Conservation (phyloP, 2,329 filamentous ascomycete species). For the Balansia obtecta region DNA sequence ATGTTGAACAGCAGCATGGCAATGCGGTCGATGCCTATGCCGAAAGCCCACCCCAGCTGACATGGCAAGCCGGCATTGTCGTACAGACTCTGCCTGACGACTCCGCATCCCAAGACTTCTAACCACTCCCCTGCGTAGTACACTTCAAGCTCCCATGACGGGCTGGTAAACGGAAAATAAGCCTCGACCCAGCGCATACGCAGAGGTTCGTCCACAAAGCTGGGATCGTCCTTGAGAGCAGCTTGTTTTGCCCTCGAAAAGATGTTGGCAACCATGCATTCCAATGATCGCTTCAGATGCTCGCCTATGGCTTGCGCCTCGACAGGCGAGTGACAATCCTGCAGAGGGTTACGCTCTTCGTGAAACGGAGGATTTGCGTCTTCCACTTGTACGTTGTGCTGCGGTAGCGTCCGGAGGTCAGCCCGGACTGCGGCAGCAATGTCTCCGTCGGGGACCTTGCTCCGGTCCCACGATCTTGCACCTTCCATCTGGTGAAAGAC, state of each 20-base stretch:
- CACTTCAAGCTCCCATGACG: constrained; percentile 92
- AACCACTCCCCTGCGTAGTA: constrained; percentile 93
- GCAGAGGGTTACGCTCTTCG: constrained; percentile 69
- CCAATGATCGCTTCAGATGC: constrained; percentile 81
- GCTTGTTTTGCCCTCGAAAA: constrained; percentile 67
- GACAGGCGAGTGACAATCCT: constrained; percentile 52
- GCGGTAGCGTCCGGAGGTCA: constrained; percentile 60
- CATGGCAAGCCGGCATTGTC: constrained; percentile 62
- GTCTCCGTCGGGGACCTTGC: constrained; percentile 41
- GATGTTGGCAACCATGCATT: constrained; percentile 80
- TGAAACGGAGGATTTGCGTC: constrained; percentile 74
- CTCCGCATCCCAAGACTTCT: constrained; percentile 85
- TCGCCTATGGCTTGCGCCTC: constrained; percentile 74
- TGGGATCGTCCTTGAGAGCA: constrained; percentile 37
- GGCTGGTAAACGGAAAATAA: constrained; percentile 94
- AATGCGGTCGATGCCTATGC: constrained; percentile 84
- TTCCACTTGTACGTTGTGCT: constrained; percentile 64
- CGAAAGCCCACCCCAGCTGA: constrained; percentile 89
- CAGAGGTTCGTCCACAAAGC: constrained; percentile 54
- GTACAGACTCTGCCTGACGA: constrained; percentile 74
- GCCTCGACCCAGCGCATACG: constrained; percentile 90
- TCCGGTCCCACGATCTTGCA: constrained; percentile 75
- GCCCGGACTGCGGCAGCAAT: constrained; percentile 53
- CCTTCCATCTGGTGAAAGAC: constrained; percentile 99
- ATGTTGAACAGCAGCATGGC: constrained; percentile 97